Evolutionary conservation across 495 filamentous ascomycete species (phyloP), one percentile per base, ranked within the genome.

Genomic region (Hypomontagnella monticulosa): DNA sequence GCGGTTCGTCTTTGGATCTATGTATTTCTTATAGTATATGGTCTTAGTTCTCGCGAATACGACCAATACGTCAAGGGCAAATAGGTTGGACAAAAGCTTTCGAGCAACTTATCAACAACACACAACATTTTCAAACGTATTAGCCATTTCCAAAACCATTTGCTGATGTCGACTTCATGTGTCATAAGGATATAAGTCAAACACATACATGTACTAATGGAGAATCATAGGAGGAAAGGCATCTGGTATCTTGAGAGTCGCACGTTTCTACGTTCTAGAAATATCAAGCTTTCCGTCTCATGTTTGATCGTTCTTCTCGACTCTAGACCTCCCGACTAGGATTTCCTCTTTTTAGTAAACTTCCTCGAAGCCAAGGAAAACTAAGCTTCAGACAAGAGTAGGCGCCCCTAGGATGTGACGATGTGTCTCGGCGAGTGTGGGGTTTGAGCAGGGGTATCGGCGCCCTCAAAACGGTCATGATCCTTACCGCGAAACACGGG

Each of bases 401-500:
- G 12, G 42, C 33, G 32, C 18, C 23, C 3, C 37, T 2, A 40
- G 37, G 52, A 61, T 61, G 46, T 40, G 56, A 56, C 63, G 63
- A 56, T 51, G 44, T 19, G 30, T 44, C 44, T 57, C 48, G 47
- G 14, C 12, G 53, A 49, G 18, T 57, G 40, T 61, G 58, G 57
- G 64, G 64, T 57, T 62, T 3, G 48, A 10, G 30, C 65, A 62
- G 54, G 65, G 65, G 48, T 42, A 18, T 1, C 46, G 41, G 51
- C 41, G 46, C 20, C 42, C 56, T 53, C 50, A 47, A 42, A 55
- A 66, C 49, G 23, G 62, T 49, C 33, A 3, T 32, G 36, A 54
- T 32, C 53, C 64, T 54, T 62, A 40, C 64, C 18, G 48, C 64
- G 65, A 68, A 68, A 68, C 65, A 63, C 65, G 58, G 58, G 53